Evolutionary conservation across 1,284 basidiomycete species (phyloP), one percentile per base, ranked within the genome.

Genomic region (Xerocomus nothofagi): DNA sequence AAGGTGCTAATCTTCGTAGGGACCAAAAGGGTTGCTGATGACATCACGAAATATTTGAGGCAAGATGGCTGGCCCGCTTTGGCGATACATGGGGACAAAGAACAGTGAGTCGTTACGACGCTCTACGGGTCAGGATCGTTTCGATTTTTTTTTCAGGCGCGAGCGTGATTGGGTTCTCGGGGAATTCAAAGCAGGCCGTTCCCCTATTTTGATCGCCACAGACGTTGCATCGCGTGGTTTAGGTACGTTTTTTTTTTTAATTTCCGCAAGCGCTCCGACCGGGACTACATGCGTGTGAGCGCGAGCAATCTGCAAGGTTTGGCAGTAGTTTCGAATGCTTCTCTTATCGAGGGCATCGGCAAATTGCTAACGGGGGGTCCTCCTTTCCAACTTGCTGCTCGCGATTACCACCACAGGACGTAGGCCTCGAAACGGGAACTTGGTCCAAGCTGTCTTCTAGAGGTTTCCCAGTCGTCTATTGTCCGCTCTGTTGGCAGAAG

Each of bases 1-100:
- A 99, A 99, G 76, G 96, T 99, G 45, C 82, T 99, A 60, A 99
- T 99, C 67, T 99, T 99, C 71, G 93, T 98, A 52, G 93, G 86
- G 36, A 99, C 96, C 40, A 99, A 99, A 77, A 86, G 96, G 50
- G 91, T 97, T 49, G 96, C 96, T 48, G 96, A 99, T 68, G 96
- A 99, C 61, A 89, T 99, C 62, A 99, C 96, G 39, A 99, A 98
- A 75, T 94, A 94, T 71, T 77, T 98, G 44, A 88, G 94, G 60
- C 89, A 92, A 78, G 94, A 99, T 68, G 96, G 96, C 24, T 99
- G 96, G 96, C 96, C 96, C 26, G 94, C 96, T 11, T 79, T 99
- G 44, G 96, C 96, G 54, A 99, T 99, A 63, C 96, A 99, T 72
- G 96, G 96, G 68, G 96, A 99, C 78, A 98, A 98, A 74, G 90